Conservation (phyloP, 352 stramenopile genomes). For the Globisporangium yorkense region DNA sequence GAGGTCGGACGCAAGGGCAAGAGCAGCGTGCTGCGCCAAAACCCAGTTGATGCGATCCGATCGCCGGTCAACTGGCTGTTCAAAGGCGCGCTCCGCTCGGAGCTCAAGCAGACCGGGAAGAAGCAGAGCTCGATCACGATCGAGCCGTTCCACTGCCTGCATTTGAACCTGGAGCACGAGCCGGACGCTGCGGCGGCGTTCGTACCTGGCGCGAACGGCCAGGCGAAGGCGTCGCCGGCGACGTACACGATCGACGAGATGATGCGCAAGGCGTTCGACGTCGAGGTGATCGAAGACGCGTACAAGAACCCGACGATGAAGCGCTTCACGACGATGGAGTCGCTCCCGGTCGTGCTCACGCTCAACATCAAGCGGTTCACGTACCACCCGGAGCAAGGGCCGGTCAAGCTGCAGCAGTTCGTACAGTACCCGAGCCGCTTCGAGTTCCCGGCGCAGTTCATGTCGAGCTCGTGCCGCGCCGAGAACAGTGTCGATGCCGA, state of each 20-base stretch:
- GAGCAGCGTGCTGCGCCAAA: conserved; percentile 68
- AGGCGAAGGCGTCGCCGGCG: conserved; percentile 21
- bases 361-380: conserved; percentile 85
- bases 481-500: conserved; percentile 25
- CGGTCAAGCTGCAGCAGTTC: conserved; percentile 81
- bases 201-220: conserved; percentile 28
- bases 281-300: conserved; percentile 66
- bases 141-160: conserved; percentile 83
- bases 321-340: conserved; percentile 65
- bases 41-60: conserved; percentile 47
- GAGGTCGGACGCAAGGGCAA: conserved; percentile 78
- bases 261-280: conserved; percentile 67
- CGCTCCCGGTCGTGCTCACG: conserved; percentile 70
- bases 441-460: conserved; percentile 59
- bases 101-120: conserved; percentile 66
- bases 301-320: conserved; percentile 52
- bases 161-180: conserved; percentile 74
- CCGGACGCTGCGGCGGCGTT: conserved; percentile 13
- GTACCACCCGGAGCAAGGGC: conserved; percentile 70
- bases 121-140: conserved; percentile 80
- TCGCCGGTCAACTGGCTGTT: conserved; percentile 86
- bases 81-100: conserved; percentile 71
- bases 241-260: conserved; percentile 66
- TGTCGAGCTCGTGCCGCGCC: conserved; percentile 56
- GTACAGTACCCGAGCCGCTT: conserved; percentile 74